phyloP scores from a whole-genome alignment of 75 land plant species.

The Pseudotsuga menziesii region DNA sequence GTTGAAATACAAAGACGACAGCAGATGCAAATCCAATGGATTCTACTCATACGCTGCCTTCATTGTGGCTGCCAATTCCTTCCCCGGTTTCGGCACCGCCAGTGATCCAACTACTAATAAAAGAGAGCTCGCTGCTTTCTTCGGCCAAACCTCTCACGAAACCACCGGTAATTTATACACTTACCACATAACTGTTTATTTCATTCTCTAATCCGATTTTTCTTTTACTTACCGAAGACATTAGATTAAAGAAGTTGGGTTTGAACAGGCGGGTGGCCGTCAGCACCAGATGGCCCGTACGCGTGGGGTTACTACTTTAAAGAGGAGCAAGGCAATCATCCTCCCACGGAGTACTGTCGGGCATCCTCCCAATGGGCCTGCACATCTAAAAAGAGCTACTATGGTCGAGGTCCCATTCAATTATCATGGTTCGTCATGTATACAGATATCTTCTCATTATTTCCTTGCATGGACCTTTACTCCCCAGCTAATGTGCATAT shows the following conservation, averaged over 20 bases:
- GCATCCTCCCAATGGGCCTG: not conserved
- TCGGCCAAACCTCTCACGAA: conserved; percentile 65
- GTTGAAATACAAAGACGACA: conserved; percentile 34
- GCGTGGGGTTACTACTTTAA: conserved; percentile 64
- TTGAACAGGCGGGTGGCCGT: conserved; percentile 56
- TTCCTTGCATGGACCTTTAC: too few relatives aligned
- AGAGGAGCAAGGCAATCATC: conserved; percentile 11
- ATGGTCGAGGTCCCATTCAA: too few relatives aligned
- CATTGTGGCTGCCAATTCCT: conserved; percentile 48
- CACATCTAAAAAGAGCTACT: not conserved
- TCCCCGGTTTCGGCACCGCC: conserved; percentile 43
- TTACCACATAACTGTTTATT: too few relatives aligned
- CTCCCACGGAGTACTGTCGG: not conserved
- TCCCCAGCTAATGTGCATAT: too few relatives aligned
- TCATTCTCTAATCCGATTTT: too few relatives aligned
- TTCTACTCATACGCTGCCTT: conserved; percentile 65
- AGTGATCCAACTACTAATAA: conserved; percentile 28
- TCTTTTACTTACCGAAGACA: too few relatives aligned
- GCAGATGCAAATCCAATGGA: conserved; percentile 24
- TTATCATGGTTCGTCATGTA: too few relatives aligned
- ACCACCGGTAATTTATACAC: conserved; percentile 39
- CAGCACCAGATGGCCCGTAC: conserved; percentile 68
- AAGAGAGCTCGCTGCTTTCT: conserved; percentile 75
- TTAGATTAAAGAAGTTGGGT: too few relatives aligned
- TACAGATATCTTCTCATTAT: too few relatives aligned